Evolutionary conservation across 495 filamentous ascomycete species (phyloP).

Genomic region (Talaromyces liani): DNA sequence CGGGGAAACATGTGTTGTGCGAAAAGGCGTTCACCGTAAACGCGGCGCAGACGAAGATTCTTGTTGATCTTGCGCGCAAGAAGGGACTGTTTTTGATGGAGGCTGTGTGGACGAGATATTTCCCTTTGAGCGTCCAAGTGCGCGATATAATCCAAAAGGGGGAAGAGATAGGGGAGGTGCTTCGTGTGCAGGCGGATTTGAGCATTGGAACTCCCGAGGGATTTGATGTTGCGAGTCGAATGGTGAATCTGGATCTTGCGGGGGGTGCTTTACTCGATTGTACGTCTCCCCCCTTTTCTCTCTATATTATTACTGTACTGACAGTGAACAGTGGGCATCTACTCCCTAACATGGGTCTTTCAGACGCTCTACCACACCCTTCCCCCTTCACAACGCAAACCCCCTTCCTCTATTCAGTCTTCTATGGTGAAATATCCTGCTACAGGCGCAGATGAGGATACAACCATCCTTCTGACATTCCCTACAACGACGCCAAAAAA

Average conservation of each 20-base stretch:
- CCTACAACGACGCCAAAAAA: slow-evolving; percentile 50
- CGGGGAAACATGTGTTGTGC: slow-evolving; percentile 83
- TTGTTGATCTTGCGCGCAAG: slow-evolving; percentile 59
- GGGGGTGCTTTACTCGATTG: slow-evolving; percentile 77
- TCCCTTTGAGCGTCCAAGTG: slow-evolving; percentile 73
- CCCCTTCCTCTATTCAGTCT: slow-evolving; percentile 49
- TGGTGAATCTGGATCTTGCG: slow-evolving; percentile 82
- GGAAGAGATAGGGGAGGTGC: slow-evolving; percentile 63
- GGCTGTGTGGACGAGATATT: slow-evolving; percentile 91
- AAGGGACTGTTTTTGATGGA: slow-evolving; percentile 96
- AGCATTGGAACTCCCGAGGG: slow-evolving; percentile 45
- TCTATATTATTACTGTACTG: not conserved
- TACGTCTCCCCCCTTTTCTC: slow-evolving; percentile 21
- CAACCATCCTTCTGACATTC: slow-evolving; percentile 73
- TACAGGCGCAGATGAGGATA: slow-evolving; percentile 79
- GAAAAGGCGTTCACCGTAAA: slow-evolving; percentile 94
- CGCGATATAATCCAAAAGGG: slow-evolving; percentile 61
- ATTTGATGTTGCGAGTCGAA: slow-evolving; percentile 57
- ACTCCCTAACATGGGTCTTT: slow-evolving; percentile 89
- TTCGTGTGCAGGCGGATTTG: slow-evolving; percentile 68
- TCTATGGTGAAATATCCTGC: slow-evolving; percentile 67
- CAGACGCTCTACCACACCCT: slow-evolving; percentile 81
- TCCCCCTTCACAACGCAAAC: slow-evolving; percentile 42
- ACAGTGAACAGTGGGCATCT: slow-evolving; percentile 59
- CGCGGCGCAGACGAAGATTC: slow-evolving; percentile 67